Conservation (phyloP, 2,329 filamentous ascomycete genomes). For the Neurospora sp. region DNA sequence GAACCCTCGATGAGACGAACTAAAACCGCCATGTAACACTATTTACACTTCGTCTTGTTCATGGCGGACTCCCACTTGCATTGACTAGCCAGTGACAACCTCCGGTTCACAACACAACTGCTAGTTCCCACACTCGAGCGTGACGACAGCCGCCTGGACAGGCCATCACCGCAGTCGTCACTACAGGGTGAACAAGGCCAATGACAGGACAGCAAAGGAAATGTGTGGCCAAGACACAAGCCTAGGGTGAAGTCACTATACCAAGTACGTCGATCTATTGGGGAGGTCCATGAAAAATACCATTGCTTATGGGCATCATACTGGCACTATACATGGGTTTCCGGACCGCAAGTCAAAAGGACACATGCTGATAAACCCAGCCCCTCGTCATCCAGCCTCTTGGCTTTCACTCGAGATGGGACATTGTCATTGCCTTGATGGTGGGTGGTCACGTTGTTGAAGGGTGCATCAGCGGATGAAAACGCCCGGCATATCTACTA, state of each 20-base stretch:
- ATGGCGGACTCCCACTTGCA: neutral
- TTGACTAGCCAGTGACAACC: neutral
- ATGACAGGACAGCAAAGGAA: neutral
- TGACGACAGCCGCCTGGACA: neutral
- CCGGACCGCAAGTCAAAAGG: neutral
- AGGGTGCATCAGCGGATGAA: constrained; percentile 3
- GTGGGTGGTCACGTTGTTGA: neutral
- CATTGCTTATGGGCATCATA: neutral
- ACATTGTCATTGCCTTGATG: neutral
- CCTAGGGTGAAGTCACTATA: neutral
- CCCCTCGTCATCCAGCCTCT: neutral
- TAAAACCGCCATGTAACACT: neutral
- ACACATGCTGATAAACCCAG: neutral
- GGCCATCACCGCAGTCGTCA: neutral
- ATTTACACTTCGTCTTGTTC: neutral
- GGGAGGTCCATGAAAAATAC: neutral
- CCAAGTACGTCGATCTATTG: neutral
- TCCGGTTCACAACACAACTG: neutral
- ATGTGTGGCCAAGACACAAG: neutral
- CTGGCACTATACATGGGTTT: neutral
- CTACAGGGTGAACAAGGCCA: neutral
- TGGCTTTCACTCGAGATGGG: neutral
- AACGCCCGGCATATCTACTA: constrained; percentile 7
- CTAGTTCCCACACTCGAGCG: neutral
- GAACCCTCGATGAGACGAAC: neutral